These are phyloP conservation scores for Penicillium verhagenii DNA, from an alignment of 495 filamentous ascomycete genomes.

Conservation along the genomic window DNA sequence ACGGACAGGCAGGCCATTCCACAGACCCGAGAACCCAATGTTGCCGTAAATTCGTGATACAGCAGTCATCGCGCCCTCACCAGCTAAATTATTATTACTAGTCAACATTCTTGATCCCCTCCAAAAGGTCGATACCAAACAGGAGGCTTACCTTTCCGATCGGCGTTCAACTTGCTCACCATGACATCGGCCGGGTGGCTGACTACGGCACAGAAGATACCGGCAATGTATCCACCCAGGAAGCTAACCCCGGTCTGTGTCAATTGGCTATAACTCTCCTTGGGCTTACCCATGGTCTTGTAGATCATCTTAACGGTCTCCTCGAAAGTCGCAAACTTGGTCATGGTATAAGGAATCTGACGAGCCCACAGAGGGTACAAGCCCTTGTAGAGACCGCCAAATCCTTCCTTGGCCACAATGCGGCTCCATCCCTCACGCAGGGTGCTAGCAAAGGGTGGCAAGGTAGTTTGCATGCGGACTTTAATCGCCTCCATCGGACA, in stretches of 20 bases:
- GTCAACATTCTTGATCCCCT: background rate
- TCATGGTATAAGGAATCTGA: conserved; percentile 76
- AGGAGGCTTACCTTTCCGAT: conserved; percentile 53
- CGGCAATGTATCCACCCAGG: conserved; percentile 69
- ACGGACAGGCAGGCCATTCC: conserved; percentile 66
- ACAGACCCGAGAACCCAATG: conserved; percentile 67
- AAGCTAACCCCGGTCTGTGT: conserved; percentile 70
- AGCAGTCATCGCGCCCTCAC: conserved; percentile 60
- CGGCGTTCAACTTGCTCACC: conserved; percentile 69
- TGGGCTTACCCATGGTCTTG: conserved; percentile 59
- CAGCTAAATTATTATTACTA: conserved; percentile 43
- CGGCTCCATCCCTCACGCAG: conserved; percentile 63
- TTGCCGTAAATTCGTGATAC: conserved; percentile 68
- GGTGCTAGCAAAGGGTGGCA: conserved; percentile 62
- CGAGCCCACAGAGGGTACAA: conserved; percentile 68
- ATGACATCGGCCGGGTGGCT: conserved; percentile 69
- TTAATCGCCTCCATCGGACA: conserved; percentile 72
- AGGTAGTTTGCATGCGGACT: conserved; percentile 69
- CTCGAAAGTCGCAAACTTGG: conserved; percentile 75
- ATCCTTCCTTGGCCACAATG: conserved; percentile 58
- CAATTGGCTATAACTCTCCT: conserved; percentile 59
- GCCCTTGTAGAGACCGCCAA: conserved; percentile 64
- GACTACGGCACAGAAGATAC: conserved; percentile 66
- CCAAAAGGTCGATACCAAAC: background rate
- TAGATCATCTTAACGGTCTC: conserved; percentile 65